These are phyloP conservation scores for Aspergillus sp. DNA, from an alignment of 2,329 filamentous ascomycete genomes.

Conservation along the genomic window DNA sequence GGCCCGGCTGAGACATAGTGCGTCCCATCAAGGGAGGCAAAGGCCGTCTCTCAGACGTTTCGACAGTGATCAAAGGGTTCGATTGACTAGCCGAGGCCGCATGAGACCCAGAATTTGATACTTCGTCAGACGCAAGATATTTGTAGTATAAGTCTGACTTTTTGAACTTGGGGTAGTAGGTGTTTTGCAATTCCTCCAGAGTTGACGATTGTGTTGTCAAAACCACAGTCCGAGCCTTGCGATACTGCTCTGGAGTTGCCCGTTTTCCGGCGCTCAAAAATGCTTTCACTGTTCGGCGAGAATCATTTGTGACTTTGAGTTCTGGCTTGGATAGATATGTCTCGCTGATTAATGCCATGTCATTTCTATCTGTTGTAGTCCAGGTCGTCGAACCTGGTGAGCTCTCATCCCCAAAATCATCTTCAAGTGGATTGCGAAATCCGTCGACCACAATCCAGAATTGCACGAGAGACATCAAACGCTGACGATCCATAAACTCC, in stretches of 20 bases:
- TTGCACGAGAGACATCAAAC: conserved; percentile 82
- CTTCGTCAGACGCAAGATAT: conserved; percentile 82
- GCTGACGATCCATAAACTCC: conserved; percentile 97
- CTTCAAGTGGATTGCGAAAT: conserved; percentile 88
- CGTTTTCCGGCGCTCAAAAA: conserved; percentile 75
- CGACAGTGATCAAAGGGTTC: conserved; percentile 13
- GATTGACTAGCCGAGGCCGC: conserved; percentile 12
- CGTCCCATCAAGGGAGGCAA: conserved; percentile 43
- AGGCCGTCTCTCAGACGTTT: conserved; percentile 32
- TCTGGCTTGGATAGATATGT: conserved; percentile 80
- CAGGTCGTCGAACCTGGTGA: conserved; percentile 63
- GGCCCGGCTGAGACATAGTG: conserved; percentile 43
- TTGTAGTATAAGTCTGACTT: conserved; percentile 95
- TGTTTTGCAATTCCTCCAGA: conserved; percentile 76
- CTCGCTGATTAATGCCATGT: conserved; percentile 87
- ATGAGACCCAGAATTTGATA: conserved; percentile 21
- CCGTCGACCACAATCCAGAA: conserved; percentile 99
- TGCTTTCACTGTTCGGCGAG: conserved; percentile 64
- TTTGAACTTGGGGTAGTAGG: conserved; percentile 80
- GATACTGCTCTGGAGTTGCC: conserved; percentile 77
- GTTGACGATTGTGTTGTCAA: conserved; percentile 76
- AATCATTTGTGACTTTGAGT: conserved; percentile 67
- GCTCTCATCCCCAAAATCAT: conserved; percentile 68
- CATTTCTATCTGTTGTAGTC: conserved; percentile 77
- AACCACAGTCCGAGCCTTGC: conserved; percentile 74